Evolutionary conservation across 495 filamentous ascomycete species (phyloP).

Genomic region (Tuber melanosporum): DNA sequence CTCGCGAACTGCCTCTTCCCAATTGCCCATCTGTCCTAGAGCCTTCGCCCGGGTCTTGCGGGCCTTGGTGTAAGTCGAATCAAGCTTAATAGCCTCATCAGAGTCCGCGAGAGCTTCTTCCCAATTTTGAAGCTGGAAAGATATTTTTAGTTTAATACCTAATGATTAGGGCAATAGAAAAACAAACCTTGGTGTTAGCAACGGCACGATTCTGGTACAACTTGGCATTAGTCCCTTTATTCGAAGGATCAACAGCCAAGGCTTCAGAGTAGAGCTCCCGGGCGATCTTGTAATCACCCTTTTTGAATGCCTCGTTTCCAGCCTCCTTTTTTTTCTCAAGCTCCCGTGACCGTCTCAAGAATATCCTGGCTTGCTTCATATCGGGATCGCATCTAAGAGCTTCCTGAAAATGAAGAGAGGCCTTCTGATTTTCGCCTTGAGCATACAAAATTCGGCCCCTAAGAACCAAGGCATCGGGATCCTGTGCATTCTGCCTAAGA

Average conservation of each 20-base stretch:
- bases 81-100: constrained; percentile 74
- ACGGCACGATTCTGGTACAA: constrained; percentile 86
- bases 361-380: constrained; percentile 57
- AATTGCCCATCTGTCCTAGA: constrained; percentile 71
- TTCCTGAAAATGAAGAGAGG: constrained; percentile 83
- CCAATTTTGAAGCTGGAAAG: constrained; percentile 66
- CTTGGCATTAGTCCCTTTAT: constrained; percentile 91
- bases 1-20: constrained; percentile 84
- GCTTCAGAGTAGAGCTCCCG: constrained; percentile 78
- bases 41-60: constrained; percentile 89
- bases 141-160: constrained; percentile 17
- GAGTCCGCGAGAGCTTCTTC: constrained; percentile 74
- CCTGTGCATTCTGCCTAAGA: constrained; percentile 75
- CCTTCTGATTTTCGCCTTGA: constrained; percentile 90
- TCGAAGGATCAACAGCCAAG: constrained; percentile 76
- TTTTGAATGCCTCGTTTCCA: constrained; percentile 84
- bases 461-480: constrained; percentile 88
- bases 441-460: constrained; percentile 81
- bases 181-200: constrained; percentile 55
- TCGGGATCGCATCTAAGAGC: constrained; percentile 89
- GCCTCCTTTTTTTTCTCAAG: constrained; percentile 91
- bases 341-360: constrained; percentile 47
- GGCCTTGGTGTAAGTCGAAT: constrained; percentile 81
- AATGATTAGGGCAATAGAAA: background rate
- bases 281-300: constrained; percentile 67